Evolutionary conservation across 2,329 filamentous ascomycete genomes (phyloP), one percentile per base, ranked within the genome.

Genomic region (Colletotrichum godetiae): DNA sequence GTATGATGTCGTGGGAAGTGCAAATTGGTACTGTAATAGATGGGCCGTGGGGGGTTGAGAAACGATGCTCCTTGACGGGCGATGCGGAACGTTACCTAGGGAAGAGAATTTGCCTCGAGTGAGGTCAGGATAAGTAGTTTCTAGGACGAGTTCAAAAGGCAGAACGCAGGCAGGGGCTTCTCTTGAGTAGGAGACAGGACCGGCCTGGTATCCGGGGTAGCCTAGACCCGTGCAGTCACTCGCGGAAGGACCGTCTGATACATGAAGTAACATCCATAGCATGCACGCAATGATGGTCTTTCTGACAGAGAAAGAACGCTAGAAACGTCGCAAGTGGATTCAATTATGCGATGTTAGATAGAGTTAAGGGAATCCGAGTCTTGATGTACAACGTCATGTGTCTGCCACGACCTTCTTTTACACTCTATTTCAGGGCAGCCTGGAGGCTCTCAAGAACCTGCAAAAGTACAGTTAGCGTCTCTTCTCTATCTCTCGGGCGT

Each of bases 401-500:
- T 71, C 69, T 49, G 42, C 71, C 55, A 73, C 71, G 74, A 75
- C 74, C 66, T 81, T 79, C 77, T 81, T 76, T 86, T 86, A 86
- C 82, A 84, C 81, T 88, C 88, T 95, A 95, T 90, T 95, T 96
- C 83, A 96, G 88, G 79, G 89, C 91, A 80, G 92, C 91, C 86
- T 95, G 92, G 80, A 97, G 89, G 83, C 91, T 94, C 90, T 97
- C 94, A 79, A 97, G 89, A 81, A 96, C 93, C 93, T 95, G 76
- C 57, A 63, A 5, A 31, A 35, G 7, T 53, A 57, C 29, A 46
- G 80, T 89, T 80, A 90, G 84, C 74, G 78, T 49, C 2, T 68
- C 11, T 13, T n/a, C 53, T 56, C 22, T 29, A 13, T 29, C 42
- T 19, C 19, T 49, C 19, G 19, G 33, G 5, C 11, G 33, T n/a